Conservation (phyloP, 257 asterid genomes). For the Linaria vulgaris region DNA sequence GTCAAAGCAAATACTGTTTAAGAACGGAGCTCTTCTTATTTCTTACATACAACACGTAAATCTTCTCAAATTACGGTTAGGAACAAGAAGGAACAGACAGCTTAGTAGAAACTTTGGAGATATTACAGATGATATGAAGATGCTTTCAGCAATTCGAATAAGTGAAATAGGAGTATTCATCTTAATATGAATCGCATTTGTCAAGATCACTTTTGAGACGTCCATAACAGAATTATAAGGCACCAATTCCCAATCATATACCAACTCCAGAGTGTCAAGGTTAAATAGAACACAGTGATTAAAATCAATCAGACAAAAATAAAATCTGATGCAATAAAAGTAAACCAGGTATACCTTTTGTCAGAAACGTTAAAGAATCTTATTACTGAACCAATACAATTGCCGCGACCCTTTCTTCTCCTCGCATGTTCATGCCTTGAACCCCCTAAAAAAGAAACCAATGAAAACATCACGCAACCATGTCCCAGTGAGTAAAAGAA, state of each 20-base stretch:
- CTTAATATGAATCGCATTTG: too few species aligned
- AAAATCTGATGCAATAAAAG: not conserved
- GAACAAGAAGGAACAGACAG: too few species aligned
- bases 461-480: conserved; percentile 20
- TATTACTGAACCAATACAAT: conserved; percentile 71
- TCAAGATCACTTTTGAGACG: conserved; percentile 4
- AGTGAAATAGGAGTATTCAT: too few species aligned
- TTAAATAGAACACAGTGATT: conserved; percentile 12
- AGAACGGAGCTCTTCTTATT: too few species aligned
- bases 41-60: too few species aligned
- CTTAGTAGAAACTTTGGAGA: too few species aligned
- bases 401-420: conserved; percentile 41
- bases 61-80: too few species aligned
- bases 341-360: conserved; percentile 45
- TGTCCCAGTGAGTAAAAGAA: conserved; percentile 9
- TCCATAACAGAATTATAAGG: conserved; percentile 5
- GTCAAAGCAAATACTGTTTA: too few species aligned
- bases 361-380: conserved; percentile 49
- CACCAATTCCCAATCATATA: conserved; percentile 13
- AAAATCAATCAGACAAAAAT: not conserved
- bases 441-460: conserved; percentile 48
- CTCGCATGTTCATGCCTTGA: conserved; percentile 34
- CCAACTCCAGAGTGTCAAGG: conserved; percentile 15
- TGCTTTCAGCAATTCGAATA: too few species aligned
- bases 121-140: too few species aligned